phyloP scores from a whole-genome alignment of 306 rosid species.

The Cucumis sativus region DNA sequence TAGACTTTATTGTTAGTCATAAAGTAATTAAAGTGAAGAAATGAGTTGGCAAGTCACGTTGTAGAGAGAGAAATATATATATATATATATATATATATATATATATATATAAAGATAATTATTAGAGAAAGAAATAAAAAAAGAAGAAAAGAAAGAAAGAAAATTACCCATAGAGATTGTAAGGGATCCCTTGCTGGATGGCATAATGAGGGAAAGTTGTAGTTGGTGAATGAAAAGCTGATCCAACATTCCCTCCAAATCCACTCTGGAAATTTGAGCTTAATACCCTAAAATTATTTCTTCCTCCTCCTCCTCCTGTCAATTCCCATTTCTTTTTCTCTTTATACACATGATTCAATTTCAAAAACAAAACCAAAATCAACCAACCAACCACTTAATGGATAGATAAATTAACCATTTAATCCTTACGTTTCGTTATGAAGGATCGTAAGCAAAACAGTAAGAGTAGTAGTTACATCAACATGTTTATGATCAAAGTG shows the following conservation, averaged over 20 bases:
- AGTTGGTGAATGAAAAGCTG: constrained; percentile 70
- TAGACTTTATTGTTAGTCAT: constrained; percentile 8
- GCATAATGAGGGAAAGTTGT: constrained; percentile 96
- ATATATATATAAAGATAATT: no score
- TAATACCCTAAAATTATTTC: constrained; percentile 84
- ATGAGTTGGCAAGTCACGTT: constrained; percentile 72
- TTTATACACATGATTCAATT: neutral
- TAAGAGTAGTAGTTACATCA: no score
- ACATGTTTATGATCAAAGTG: no score
- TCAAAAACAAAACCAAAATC: no score
- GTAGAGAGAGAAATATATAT: neutral
- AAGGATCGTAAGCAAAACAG: no score
- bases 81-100: no score
- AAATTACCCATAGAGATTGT: constrained; percentile 70
- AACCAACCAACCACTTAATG: no score
- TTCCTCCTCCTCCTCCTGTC: constrained; percentile 34
- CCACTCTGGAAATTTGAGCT: constrained; percentile 69
- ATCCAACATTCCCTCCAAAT: constrained; percentile 63
- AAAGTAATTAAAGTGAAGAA: constrained; percentile 10
- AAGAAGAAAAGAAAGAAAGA: no score
- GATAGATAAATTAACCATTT: no score
- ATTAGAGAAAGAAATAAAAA: no score
- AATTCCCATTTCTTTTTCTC: constrained; percentile 6
- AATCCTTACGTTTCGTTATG: no score
- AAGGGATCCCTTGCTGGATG: constrained; percentile 84